Percentiles rank a stretch among this genome's conserved stretches.
Evolutionary conservation across 140 eudicot genomes (phyloP).

Genomic region (Bidens hawaiensis): DNA sequence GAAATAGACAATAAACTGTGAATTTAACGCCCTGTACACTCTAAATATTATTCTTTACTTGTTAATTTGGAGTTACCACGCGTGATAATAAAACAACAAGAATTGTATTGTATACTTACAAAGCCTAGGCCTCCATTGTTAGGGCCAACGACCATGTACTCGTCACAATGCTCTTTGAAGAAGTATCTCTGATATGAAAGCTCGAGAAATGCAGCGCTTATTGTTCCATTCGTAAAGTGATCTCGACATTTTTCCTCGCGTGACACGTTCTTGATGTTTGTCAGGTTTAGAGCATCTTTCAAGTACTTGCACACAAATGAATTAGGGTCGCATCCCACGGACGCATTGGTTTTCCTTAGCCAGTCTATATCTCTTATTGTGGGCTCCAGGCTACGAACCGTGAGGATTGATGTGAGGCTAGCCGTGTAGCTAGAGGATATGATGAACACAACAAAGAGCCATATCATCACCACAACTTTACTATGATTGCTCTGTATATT

Average conservation of each 20-base stretch:
- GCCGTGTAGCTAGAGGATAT: too few species aligned
- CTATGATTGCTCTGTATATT: conserved; percentile 41
- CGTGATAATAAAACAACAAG: not conserved
- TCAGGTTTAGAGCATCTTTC: conserved; percentile 18
- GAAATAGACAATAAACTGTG: too few species aligned
- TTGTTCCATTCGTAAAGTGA: conserved; percentile 22
- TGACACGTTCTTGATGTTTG: conserved; percentile 22
- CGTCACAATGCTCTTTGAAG: conserved; percentile 31
- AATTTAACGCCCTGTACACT: too few species aligned
- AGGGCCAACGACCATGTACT: conserved; percentile 31
- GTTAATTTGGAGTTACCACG: too few species aligned
- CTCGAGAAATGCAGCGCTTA: conserved; percentile 54
- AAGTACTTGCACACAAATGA: conserved; percentile 48
- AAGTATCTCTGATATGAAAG: conserved; percentile 52
- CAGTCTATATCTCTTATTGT: conserved; percentile 36
- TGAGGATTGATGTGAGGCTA: too few species aligned
- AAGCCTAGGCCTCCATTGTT: conserved; percentile 59
- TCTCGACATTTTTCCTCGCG: conserved; percentile 17
- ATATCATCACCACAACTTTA: conserved; percentile 42
- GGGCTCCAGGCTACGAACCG: conserved; percentile 44
- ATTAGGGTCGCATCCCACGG: conserved; percentile 55
- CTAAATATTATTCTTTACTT: too few species aligned
- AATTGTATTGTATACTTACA: conserved; percentile 31
- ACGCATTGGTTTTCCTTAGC: conserved; percentile 35
- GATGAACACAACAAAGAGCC: conserved; percentile 57